Conservation (phyloP, 306 rosid species). For the Prunus mira region DNA sequence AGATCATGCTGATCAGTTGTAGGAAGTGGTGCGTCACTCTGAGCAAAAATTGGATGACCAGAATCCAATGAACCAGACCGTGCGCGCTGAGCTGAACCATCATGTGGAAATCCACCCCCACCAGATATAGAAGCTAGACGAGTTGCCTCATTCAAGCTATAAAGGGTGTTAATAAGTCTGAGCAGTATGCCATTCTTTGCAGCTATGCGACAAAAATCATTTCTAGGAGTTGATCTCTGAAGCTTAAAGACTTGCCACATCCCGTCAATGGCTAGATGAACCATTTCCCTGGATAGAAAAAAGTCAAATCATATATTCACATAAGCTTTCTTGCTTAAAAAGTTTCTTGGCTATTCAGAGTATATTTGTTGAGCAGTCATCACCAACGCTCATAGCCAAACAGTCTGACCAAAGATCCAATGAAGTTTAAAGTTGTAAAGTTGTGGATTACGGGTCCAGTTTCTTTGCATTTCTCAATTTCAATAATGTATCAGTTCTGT, state of each 20-base stretch:
- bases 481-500: too few species aligned
- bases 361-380: neutral
- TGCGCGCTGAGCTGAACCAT: constrained; percentile 69
- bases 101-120: constrained; percentile 73
- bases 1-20: constrained; percentile 62
- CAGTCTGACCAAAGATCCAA: neutral
- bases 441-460: too few species aligned
- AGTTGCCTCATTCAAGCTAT: constrained; percentile 98
- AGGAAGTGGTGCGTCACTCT: constrained; percentile 55
- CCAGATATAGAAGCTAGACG: constrained; percentile 77
- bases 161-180: constrained; percentile 94
- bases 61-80: constrained; percentile 82
- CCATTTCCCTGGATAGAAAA: constrained; percentile 83
- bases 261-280: constrained; percentile 99
- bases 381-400: neutral
- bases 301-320: constrained; percentile 12
- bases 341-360: neutral
- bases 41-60: constrained; percentile 55
- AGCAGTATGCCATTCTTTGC: constrained; percentile 90
- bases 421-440: neutral
- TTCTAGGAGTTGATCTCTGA: constrained; percentile 91
- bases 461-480: too few species aligned
- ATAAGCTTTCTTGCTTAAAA: too few species aligned
- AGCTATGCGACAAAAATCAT: constrained; percentile 94
- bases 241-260: constrained; percentile 99